Percentiles rank a stretch among this genome's conserved stretches.
Evolutionary conservation across 2,329 filamentous ascomycete genomes (phyloP).

Genomic region (Thelonectria discophora): DNA sequence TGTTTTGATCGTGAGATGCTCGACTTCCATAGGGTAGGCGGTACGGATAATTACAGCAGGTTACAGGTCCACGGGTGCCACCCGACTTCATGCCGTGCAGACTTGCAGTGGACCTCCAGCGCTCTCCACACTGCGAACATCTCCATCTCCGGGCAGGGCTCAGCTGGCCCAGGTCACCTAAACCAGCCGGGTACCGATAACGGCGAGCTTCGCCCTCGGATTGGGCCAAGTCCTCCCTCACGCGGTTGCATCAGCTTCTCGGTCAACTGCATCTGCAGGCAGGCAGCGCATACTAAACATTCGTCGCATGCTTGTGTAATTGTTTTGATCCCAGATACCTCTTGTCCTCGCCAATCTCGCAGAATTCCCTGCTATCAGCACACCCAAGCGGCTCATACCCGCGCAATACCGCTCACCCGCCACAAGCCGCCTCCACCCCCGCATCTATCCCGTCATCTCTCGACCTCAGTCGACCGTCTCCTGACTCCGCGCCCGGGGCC

Average conservation of each 20-base stretch:
- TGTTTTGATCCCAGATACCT: neutral
- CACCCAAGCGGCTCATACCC: conserved; percentile 28
- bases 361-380: conserved; percentile 1
- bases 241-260: neutral
- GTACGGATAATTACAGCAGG: too few relatives aligned
- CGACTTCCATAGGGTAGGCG: neutral
- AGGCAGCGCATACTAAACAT: neutral
- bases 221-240: neutral
- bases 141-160: neutral
- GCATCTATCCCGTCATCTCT: conserved; percentile 33
- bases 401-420: conserved; percentile 26
- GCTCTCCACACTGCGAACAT: neutral
- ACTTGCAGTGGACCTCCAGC: neutral
- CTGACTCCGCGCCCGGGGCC: conserved; percentile 27
- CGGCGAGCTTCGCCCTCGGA: conserved; percentile 15
- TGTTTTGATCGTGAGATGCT: too few relatives aligned
- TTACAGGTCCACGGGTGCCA: too few relatives aligned
- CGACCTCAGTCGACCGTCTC: conserved; percentile 35
- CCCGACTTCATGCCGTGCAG: too few relatives aligned
- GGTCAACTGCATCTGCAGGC: neutral
- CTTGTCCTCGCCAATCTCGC: neutral
- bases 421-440: conserved; percentile 36
- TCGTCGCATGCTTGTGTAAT: neutral
- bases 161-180: too few relatives aligned
- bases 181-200: conserved; percentile 15